Evolutionary conservation across 1,284 basidiomycete genomes (phyloP), one percentile per base, ranked within the genome.

Genomic region (Hemileia vastatrix): DNA sequence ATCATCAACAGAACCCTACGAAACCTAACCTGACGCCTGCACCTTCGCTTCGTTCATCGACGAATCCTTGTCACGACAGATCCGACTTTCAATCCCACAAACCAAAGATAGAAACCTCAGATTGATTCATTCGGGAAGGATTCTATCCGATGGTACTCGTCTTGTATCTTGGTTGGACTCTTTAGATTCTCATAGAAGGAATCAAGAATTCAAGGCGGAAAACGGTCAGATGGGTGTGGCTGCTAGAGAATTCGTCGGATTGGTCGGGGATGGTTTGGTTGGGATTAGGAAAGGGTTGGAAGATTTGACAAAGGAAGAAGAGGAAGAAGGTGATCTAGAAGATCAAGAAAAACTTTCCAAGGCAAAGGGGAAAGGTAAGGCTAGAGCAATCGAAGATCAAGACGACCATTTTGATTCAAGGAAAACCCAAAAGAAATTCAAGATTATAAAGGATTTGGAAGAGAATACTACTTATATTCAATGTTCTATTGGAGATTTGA

Each of bases 111-210:
- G 65, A 18, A 33, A 67, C 23, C 49, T 71, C 27, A 58, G 70
- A 0, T 49, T 70, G 23, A 70, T 71, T 9, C 64, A 70, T 55
- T 62, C 68, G 4, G 70, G 70, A 3, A 49, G 67, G 13, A 62
- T 71, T 0, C 45, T 71, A 33, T 58, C 65, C 8, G 67, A 70
- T 27, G 67, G 66, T 11, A 56, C 67, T 31, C 61, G 57, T n/a
- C 57, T 71, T 23, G 70, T 67, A 0, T 58, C 59, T 2, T 71
- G 64, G 43, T 53, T 71, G 56, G 70, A 71, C 27, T 57, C 64
- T 31, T 19, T 67, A 21, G 67, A 68, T 48, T 11, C 47, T 6
- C 36, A 62, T 13, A 56, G 55, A 13, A 56, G 61, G 32, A 44
- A 66, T 21, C 40, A 65, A 3, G 64, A 63, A 6, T 43, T 65